Evolutionary conservation across 257 asterid genomes (phyloP), one percentile per base, ranked within the genome.

Genomic region (Phtheirospermum japonicum): DNA sequence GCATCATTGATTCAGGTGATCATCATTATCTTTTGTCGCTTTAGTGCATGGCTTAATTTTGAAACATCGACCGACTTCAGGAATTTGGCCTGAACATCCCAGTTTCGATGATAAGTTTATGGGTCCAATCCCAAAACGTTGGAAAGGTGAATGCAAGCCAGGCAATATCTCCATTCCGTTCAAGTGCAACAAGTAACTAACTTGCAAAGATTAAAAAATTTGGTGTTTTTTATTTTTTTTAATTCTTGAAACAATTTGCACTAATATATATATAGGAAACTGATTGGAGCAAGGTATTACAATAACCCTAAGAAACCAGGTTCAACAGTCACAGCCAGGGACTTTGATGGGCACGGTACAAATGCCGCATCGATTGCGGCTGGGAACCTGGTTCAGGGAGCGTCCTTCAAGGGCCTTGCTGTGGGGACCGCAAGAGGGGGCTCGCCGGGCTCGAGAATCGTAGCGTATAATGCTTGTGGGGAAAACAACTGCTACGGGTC

Each of bases 1-100:
- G 96, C 66, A 70, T 91, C 81, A 46, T 91, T 65, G 98, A 91
- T 61, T 79, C 96, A 64, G 98, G 98, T n/a, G n/a, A n/a, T n/a
- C n/a, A n/a, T n/a, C n/a, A n/a, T n/a, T n/a, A n/a, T n/a, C n/a
- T n/a, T n/a, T n/a, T n/a, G n/a, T n/a, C n/a, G n/a, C n/a, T n/a
- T n/a, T n/a, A n/a, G n/a, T n/a, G n/a, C n/a, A n/a, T n/a, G n/a
- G n/a, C n/a, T n/a, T n/a, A n/a, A n/a, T n/a, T 17, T 14, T 57
- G 28, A 17, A 40, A 51, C n/a, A 4, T 39, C 7, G 42, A 2
- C 23, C 1, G 18, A 7, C 7, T 69, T 61, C 79, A 89, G 98
- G 98, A 66, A 88, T 90, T 36, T 88, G 96, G 96, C 98, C 98
- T 0, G 96, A 90, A 67, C 67, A 95, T 0, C 73, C 78, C 78